Evolutionary conservation across 176 grass and related monocot species (phyloP), one percentile per base, ranked within the genome.

Genomic region (Alloteropsis semialata): DNA sequence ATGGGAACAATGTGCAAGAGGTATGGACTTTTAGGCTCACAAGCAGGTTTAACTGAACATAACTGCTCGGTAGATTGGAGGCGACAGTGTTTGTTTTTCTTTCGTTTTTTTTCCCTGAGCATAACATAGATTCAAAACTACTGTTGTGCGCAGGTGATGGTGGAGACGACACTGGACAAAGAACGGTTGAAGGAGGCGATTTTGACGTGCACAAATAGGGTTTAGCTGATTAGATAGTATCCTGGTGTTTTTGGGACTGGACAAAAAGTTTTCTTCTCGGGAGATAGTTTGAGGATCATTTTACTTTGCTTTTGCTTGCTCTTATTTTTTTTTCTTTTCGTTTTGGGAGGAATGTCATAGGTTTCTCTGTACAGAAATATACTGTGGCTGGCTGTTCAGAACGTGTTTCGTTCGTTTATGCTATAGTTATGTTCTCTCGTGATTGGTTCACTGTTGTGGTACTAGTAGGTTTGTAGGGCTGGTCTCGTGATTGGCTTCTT

Each of bases 1-100:
- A 83, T 67, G 96, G 91, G 19, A 99, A 96, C 81, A 94, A 90
- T 38, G 91, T 96, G 55, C 96, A 96, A 87, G 96, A 96, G 91
- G 96, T 99, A 93, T 21, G 8, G 34, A 22, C 33, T 77, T 70
- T 53, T 24, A 5, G 48, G 0, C 11, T 74, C 2, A 34, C n/a
- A 36, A 18, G 10, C 11, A 5, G 24, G 33, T 39, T 28, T 0
- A 19, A 55, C 65, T 16, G 0, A 25, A 58, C 22, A 58, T 12
- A 66, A 65, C 38, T 1, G 13, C 25, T 13, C 10, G 33, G 30
- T 12, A 76, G 21, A 34, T 17, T 44, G 28, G 21, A 64, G 67
- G 3, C 15, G 13, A 5, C 1, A 11, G 16, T 7, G 44, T 21
- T 16, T 56, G 5, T 50, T 49, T 5, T 42, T 42, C 0, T 42